Evolutionary conservation across 148 eudicot species (phyloP).

Genomic region (Vaccinium myrtillus): DNA sequence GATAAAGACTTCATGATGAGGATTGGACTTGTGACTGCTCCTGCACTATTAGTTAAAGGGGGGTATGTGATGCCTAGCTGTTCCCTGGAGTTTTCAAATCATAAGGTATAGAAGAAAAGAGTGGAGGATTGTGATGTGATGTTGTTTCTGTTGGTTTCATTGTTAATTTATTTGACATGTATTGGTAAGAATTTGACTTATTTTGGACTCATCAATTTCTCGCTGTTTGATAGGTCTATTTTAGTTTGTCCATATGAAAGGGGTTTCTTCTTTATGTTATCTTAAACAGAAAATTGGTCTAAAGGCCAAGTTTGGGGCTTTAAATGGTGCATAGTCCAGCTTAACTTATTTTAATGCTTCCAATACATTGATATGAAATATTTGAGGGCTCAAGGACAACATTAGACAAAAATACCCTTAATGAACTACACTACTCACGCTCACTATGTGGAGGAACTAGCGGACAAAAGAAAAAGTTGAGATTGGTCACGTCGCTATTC

Average conservation of each 20-base stretch:
- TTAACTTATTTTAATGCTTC: too few species aligned
- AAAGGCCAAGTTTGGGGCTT: too few species aligned
- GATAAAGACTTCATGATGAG: neutral
- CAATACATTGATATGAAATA: too few species aligned
- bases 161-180: neutral
- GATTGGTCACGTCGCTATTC: too few species aligned
- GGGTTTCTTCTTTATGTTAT: neutral
- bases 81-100: neutral
- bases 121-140: neutral
- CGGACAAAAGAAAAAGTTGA: too few species aligned
- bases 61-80: neutral
- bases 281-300: too few species aligned
- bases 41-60: constrained; percentile 7
- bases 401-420: too few species aligned
- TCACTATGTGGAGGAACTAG: too few species aligned
- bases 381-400: too few species aligned
- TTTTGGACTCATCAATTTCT: neutral
- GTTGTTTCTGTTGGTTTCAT: neutral
- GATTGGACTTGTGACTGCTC: neutral
- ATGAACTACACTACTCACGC: too few species aligned
- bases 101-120: neutral
- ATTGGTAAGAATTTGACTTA: neutral
- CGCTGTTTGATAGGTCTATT: neutral
- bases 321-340: too few species aligned
- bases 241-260: neutral